Percentiles rank a stretch among this genome's conserved stretches.
These are phyloP conservation scores for Cutaneotrichosporon spelunceum DNA, from an alignment of 1,284 basidiomycete genomes.

Conservation along the genomic window DNA sequence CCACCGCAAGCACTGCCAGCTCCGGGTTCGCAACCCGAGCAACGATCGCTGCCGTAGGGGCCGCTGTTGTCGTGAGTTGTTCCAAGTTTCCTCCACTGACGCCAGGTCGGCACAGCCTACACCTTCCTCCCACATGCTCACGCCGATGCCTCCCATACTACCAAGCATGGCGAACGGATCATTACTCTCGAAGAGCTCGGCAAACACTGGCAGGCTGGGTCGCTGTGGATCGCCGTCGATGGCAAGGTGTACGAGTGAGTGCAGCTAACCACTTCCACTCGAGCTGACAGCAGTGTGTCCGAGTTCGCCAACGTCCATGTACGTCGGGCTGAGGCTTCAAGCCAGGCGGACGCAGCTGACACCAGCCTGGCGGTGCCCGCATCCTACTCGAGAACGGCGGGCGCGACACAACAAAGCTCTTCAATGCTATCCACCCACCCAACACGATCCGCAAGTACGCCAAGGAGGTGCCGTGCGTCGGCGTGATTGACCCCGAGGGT, in stretches of 20 bases:
- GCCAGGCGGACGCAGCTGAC: not conserved
- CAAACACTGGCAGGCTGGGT: slow-evolving; percentile 27
- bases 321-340: slow-evolving; percentile 2
- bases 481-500: slow-evolving; percentile 79
- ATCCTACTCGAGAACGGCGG: slow-evolving; percentile 38
- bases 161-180: not conserved
- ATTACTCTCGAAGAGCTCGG: slow-evolving; percentile 27
- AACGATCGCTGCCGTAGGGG: not conserved
- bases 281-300: slow-evolving; percentile 29
- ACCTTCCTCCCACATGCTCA: slow-evolving; percentile 1
- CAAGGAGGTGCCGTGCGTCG: slow-evolving; percentile 58
- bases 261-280: not conserved
- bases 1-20: not conserved
- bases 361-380: slow-evolving; percentile 36
- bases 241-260: slow-evolving; percentile 41
- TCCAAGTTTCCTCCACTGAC: not conserved
- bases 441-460: slow-evolving; percentile 32
- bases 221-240: slow-evolving; percentile 40
- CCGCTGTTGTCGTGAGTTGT: not conserved
- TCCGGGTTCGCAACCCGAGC: not conserved
- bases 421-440: slow-evolving; percentile 29
- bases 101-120: slow-evolving; percentile 7
- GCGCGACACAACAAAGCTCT: slow-evolving; percentile 32
- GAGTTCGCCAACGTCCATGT: slow-evolving; percentile 30
- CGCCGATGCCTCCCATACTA: slow-evolving; percentile 1